phyloP scores from a whole-genome alignment of 352 stramenopile genomes.

The Halophytophthora batemanensis region DNA sequence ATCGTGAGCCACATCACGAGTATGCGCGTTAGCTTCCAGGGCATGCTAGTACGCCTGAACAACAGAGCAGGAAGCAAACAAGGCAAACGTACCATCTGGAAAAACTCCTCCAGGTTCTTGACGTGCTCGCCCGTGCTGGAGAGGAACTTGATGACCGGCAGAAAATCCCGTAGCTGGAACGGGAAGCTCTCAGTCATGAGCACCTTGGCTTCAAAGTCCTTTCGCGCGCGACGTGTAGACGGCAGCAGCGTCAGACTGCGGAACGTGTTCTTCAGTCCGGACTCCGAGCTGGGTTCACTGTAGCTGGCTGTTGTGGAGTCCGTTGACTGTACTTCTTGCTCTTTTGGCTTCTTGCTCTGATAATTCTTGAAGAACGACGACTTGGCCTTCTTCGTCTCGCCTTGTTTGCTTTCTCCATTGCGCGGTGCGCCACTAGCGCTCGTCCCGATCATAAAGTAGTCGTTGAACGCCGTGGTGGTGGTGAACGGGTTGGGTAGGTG shows the following conservation, averaged over 20 bases:
- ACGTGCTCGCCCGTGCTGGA: slow-evolving; percentile 73
- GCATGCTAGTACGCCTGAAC: slow-evolving; percentile 1
- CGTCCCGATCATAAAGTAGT: slow-evolving; percentile 50
- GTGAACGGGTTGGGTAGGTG: slow-evolving; percentile 72
- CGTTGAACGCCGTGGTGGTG: slow-evolving; percentile 58
- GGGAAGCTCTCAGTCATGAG: slow-evolving; percentile 76
- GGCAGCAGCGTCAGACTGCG: slow-evolving; percentile 66
- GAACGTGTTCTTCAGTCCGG: slow-evolving; percentile 49
- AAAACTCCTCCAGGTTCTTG: slow-evolving; percentile 82
- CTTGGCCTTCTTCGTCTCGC: slow-evolving; percentile 29
- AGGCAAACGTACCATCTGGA: slow-evolving; percentile 60
- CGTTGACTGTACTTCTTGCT: slow-evolving; percentile 5
- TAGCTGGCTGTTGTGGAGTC: slow-evolving; percentile 1
- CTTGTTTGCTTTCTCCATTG: slow-evolving; percentile 14
- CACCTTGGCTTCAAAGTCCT: slow-evolving; percentile 79
- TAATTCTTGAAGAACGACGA: slow-evolving; percentile 51
- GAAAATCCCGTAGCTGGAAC: slow-evolving; percentile 66
- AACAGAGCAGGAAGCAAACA: not conserved
- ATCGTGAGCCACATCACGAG: not conserved
- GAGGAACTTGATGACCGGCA: slow-evolving; percentile 76
- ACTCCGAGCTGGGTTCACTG: not conserved
- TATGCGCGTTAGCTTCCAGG: no score
- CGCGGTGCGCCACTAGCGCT: not conserved
- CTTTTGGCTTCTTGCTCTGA: slow-evolving; percentile 21
- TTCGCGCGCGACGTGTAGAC: slow-evolving; percentile 32